phyloP scores from a whole-genome alignment of 768 basidiomycete species.

The Xerocomellus chrysenteron region DNA sequence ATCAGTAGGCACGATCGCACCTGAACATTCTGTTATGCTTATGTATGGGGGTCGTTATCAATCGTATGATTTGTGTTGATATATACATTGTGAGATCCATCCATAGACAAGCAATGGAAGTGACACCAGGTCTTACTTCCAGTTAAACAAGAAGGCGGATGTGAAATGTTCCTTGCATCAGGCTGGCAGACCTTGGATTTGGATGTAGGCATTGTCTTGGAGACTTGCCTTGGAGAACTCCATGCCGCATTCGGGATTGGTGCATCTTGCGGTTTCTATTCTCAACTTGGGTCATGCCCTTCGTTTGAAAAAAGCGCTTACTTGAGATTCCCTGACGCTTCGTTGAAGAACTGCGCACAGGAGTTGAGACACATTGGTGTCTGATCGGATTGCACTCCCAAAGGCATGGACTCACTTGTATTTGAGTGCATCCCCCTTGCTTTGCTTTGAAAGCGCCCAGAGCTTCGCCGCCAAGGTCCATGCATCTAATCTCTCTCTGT shows the following conservation, averaged over 20 bases:
- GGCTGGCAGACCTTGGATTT: slow-evolving; percentile 38
- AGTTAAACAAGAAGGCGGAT: background rate
- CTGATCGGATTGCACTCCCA: background rate
- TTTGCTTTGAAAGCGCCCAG: slow-evolving; percentile 41
- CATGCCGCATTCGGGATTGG: slow-evolving; percentile 41
- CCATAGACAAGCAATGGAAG: slow-evolving; percentile 6
- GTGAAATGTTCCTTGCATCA: slow-evolving; percentile 14
- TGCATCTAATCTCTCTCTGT: slow-evolving; percentile 44
- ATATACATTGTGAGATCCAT: slow-evolving; percentile 31
- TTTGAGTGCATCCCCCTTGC: slow-evolving; percentile 42
- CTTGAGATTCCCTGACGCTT: slow-evolving; percentile 36
- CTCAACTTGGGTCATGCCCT: slow-evolving; percentile 9
- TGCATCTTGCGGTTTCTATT: slow-evolving; percentile 25
- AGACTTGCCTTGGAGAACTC: slow-evolving; percentile 43
- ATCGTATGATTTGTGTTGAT: slow-evolving; percentile 23
- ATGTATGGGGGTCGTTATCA: slow-evolving; percentile 19
- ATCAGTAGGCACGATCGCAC: slow-evolving; percentile 37
- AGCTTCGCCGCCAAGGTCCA: slow-evolving; percentile 42
- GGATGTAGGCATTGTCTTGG: slow-evolving; percentile 41
- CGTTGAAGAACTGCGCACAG: slow-evolving; percentile 38
- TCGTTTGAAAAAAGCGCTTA: slow-evolving; percentile 23
- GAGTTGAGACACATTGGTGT: slow-evolving; percentile 4
- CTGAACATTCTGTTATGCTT: slow-evolving; percentile 17
- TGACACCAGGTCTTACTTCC: slow-evolving; percentile 23
- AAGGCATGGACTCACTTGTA: slow-evolving; percentile 34